Conservation (phyloP, 2,329 filamentous ascomycete species). For the Aquanectria penicillioides region DNA sequence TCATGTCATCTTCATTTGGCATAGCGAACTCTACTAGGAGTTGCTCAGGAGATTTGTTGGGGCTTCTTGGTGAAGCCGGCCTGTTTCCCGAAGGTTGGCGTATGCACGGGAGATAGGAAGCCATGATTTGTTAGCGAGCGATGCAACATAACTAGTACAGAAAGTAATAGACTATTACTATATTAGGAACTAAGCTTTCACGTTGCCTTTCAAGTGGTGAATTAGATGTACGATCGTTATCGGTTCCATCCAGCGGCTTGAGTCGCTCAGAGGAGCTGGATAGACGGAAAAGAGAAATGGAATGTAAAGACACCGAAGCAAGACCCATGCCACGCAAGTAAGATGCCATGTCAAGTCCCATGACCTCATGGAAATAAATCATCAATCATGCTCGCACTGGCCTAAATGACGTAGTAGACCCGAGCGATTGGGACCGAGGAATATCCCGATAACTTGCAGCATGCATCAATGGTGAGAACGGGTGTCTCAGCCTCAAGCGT, state of each 20-base stretch:
- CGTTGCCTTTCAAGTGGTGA: no score
- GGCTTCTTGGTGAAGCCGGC: constrained; percentile 36
- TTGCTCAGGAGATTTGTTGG: background rate
- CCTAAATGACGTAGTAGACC: constrained; percentile 16
- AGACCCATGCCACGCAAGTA: no score
- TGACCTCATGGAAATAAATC: no score
- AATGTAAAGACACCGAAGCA: no score
- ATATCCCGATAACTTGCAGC: constrained; percentile 5
- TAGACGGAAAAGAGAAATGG: no score
- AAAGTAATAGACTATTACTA: constrained; percentile 28
- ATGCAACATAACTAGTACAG: constrained; percentile 28
- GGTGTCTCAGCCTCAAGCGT: constrained; percentile 23
- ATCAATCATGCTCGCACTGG: no score
- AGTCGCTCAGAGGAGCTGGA: no score
- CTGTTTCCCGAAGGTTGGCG: constrained; percentile 32
- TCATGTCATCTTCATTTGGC: constrained; percentile 3
- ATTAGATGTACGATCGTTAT: no score
- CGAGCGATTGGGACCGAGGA: constrained; percentile 10
- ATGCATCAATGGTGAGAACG: background rate
- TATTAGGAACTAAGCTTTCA: no score
- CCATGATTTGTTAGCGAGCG: constrained; percentile 29
- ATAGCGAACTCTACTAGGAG: constrained; percentile 3
- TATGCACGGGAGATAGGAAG: constrained; percentile 26
- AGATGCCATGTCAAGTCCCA: no score
- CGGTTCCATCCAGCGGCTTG: no score